Evolutionary conservation across 345 rosid genomes (phyloP), one percentile per base, ranked within the genome.

Genomic region (Microthlaspi erraticum): DNA sequence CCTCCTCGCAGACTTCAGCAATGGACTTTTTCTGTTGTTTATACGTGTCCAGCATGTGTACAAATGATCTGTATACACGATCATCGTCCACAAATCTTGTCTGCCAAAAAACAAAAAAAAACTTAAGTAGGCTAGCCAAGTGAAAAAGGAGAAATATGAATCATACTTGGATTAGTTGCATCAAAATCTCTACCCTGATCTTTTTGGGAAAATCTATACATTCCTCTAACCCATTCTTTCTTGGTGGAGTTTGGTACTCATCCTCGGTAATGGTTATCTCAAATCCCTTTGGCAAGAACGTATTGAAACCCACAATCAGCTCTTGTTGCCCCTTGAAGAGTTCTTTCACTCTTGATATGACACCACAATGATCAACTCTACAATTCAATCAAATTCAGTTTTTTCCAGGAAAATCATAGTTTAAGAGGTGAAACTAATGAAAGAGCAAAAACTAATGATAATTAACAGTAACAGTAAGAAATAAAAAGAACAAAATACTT

Each of bases 41-140:
- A 68, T 91, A 91, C 88, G 84, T 77, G 77, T 88, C 85, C 79
- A 91, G 77, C 76, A 85, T 84, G 82, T 84, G 89, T 68, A 91
- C 78, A 75, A 91, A 91, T 51, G 97, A 88, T 68, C 87, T 91
- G 77, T 88, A 91, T 43, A 83, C 89, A 68, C 68, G 92, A 79
- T 91, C 95, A 66, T 91, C 92, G 20, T 85, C 84, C 66, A 83
- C 89, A 84, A 91, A 91, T 58, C 97, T 88, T 62, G 84, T 83
- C 97, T 91, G 80, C 60, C 7, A 3, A 8, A 53, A 6, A 61
- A 56, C 42, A 44, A 68, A 61, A 53, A 42, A 33, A 68, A 38
- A 62, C 14, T 63, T n/a, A n/a, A 41, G 4, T 37, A 69, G 64
- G 59, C 60, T 16, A 57, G 18, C 41, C 5, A 36, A 17, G 26